Evolutionary conservation across 257 asterid species (phyloP), one percentile per base, ranked within the genome.

Genomic region (Cordia subcordata): DNA sequence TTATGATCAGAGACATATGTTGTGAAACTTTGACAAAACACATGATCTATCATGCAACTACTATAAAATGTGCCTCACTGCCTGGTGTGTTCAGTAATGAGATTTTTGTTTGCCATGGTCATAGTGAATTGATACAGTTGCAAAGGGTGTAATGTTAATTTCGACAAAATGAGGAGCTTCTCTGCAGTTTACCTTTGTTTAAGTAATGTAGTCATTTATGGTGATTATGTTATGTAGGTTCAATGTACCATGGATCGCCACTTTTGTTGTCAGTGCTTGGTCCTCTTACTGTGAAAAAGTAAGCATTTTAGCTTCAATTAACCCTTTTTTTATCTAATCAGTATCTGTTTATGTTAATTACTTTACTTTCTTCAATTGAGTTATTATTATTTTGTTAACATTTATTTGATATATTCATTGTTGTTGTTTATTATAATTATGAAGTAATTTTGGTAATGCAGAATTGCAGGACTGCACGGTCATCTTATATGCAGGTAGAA

Each of bases 201-300:
- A 6, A 27, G 3, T 27, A 27, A 27, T 27, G 6, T 1, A 27
- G 3, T 6, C 35, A 27, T 27, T 27, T 27, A 1, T 27, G 35
- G 35, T 27, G 49, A 44, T 51, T 52, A 57, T 63, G 57, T 58
- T 65, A 8, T 69, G 71, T 75, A 90, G 96, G 98, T 68, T 93
- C 99, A 3, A 88, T 88, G 99, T 93, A 82, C 75, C 99, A 89
- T 60, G 99, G 99, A 67, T 93, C 99, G 46, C 97, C 97, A 13
- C 71, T 93, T 22, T 62, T 89, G 77, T 90, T 93, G 50, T 75
- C 92, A 12, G 42, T 80, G 63, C 85, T 89, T 13, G 99, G 97
- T 6, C 97, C 99, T 23, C 90, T 93, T 49, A 80, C 94, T 9
- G 79, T 72, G 35, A 77, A 70, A 70, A 82, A 72, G 96, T 89